These are phyloP conservation scores for Pseudogymnoascus sp. DNA, from an alignment of 2,329 filamentous ascomycete species.

Conservation along the genomic window DNA sequence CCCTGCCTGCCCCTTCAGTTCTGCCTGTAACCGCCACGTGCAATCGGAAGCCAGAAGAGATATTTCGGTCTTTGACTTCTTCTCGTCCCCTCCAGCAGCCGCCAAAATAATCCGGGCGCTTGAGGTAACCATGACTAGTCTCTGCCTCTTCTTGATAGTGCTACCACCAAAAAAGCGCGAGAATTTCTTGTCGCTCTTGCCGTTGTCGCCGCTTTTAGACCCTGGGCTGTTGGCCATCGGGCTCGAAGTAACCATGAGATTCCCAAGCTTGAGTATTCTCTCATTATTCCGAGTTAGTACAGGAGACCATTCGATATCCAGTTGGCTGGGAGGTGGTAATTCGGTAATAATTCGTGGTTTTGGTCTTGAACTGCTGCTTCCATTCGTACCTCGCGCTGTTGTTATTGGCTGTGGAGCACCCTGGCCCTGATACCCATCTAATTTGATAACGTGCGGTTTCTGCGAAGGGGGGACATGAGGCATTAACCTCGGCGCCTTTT, in stretches of 20 bases:
- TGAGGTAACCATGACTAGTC: conserved; percentile 90
- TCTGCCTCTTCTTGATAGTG: conserved; percentile 84
- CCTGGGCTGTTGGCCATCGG: conserved; percentile 68
- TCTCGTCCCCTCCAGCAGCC: conserved; percentile 87
- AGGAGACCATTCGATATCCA: conserved; percentile 98
- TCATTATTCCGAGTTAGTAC: conserved; percentile 87
- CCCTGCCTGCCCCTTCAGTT: conserved; percentile 77
- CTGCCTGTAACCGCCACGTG: conserved; percentile 69
- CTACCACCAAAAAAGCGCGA: conserved; percentile 88
- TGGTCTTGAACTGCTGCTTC: conserved; percentile 39
- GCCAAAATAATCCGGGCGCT: conserved; percentile 84
- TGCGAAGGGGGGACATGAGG: conserved; percentile 70
- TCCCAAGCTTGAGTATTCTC: conserved; percentile 87
- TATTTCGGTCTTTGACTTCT: conserved; percentile 87
- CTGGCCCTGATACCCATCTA: conserved; percentile 43
- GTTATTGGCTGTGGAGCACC: conserved; percentile 21
- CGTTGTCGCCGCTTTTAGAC: conserved; percentile 56
- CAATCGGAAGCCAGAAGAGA: conserved; percentile 70
- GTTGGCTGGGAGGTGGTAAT: conserved; percentile 86
- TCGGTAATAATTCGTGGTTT: conserved; percentile 85
- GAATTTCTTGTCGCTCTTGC: conserved; percentile 75
- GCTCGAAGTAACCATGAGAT: conserved; percentile 74
- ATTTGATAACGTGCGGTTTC: conserved; percentile 65
- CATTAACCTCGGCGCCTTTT: conserved; percentile 79
- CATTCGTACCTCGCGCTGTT: conserved; percentile 22